Evolutionary conservation across 805 yeast genomes (phyloP).

Genomic region (Kazachstania africana): DNA sequence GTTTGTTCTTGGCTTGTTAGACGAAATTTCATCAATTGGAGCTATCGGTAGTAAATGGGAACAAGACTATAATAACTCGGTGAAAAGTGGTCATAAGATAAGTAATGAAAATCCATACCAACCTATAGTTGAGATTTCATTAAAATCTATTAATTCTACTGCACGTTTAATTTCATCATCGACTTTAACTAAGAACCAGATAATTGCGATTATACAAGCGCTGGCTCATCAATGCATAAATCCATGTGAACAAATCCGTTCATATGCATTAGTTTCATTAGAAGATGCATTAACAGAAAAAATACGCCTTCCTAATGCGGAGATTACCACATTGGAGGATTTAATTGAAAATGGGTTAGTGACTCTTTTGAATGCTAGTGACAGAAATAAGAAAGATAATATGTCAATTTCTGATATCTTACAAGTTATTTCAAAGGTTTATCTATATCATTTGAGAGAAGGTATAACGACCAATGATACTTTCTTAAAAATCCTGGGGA

Average conservation of each 20-base stretch:
- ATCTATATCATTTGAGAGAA: slow-evolving; percentile 34
- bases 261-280: slow-evolving; percentile 50
- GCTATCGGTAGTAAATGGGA: slow-evolving; percentile 72
- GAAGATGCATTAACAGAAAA: slow-evolving; percentile 32
- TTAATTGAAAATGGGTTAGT: slow-evolving; percentile 64
- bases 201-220: slow-evolving; percentile 60
- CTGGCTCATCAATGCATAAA: slow-evolving; percentile 82
- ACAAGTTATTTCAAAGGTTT: slow-evolving; percentile 54
- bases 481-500: slow-evolving; percentile 27
- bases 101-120: slow-evolving; percentile 38
- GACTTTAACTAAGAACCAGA: slow-evolving; percentile 24
- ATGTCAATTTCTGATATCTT: slow-evolving; percentile 40
- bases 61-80: slow-evolving; percentile 40
- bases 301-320: slow-evolving; percentile 26
- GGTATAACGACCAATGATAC: slow-evolving; percentile 29
- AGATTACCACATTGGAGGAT: slow-evolving; percentile 37
- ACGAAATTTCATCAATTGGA: slow-evolving; percentile 72
- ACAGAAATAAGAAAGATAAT: slow-evolving; percentile 24
- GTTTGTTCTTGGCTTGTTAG: slow-evolving; percentile 57
- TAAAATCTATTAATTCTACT: slow-evolving; percentile 52
- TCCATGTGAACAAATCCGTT: slow-evolving; percentile 69
- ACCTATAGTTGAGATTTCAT: slow-evolving; percentile 45
- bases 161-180: slow-evolving; percentile 34
- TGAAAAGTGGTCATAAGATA: slow-evolving; percentile 33
- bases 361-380: slow-evolving; percentile 37